Percentiles rank a stretch among this genome's conserved stretches.
Evolutionary conservation across 1,284 basidiomycete genomes (phyloP).

Genomic region (Baeospora myosura): DNA sequence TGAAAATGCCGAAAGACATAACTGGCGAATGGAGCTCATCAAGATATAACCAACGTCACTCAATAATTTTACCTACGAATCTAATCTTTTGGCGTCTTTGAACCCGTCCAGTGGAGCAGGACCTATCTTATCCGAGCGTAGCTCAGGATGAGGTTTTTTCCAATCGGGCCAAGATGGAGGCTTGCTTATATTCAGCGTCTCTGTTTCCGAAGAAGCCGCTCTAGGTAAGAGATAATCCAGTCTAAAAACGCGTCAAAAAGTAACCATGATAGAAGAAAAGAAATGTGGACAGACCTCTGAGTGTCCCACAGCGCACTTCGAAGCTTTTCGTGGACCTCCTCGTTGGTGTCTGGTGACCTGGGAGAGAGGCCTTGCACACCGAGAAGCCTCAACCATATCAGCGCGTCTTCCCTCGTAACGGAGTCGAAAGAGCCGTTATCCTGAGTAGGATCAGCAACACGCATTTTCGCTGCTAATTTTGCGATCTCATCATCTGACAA

Average conservation of each 20-base stretch:
- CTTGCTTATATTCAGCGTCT: constrained; percentile 12
- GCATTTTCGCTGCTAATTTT: constrained; percentile 10
- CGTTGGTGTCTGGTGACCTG: constrained; percentile 1
- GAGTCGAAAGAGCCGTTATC: constrained; percentile 16
- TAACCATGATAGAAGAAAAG: neutral
- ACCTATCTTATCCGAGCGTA: constrained; percentile 3
- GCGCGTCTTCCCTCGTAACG: constrained; percentile 12
- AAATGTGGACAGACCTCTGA: constrained; percentile 11
- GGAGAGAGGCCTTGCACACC: constrained; percentile 7
- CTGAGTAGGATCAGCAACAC: constrained; percentile 14
- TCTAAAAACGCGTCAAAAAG: neutral
- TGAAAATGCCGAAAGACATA: constrained; percentile 17
- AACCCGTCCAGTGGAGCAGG: constrained; percentile 8
- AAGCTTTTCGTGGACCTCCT: constrained; percentile 8
- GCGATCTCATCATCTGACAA: constrained; percentile 11
- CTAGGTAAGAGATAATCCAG: constrained; percentile 16
- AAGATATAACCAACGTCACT: neutral
- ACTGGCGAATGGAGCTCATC: constrained; percentile 2
- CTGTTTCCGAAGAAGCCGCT: constrained; percentile 7
- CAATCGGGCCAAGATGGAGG: constrained; percentile 15
- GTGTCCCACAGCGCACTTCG: constrained; percentile 15
- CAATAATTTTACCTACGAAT: constrained; percentile 3
- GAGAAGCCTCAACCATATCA: constrained; percentile 12
- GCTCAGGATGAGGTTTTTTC: constrained; percentile 15
- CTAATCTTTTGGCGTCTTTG: constrained; percentile 12